phyloP scores from a whole-genome alignment of 345 rosid genomes.

The Moricandia moricandioides region DNA sequence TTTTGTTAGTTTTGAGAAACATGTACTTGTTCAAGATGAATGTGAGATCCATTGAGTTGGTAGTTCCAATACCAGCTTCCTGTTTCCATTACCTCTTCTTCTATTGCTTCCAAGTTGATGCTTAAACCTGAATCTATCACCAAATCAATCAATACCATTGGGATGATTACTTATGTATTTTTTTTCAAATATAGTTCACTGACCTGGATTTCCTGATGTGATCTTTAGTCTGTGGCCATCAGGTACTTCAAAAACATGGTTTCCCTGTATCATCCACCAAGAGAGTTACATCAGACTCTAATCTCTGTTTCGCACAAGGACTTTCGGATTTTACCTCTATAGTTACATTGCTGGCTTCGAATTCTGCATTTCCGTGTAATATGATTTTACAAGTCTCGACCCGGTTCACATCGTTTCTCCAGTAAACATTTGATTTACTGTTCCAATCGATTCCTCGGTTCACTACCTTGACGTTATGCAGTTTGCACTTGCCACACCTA shows the following conservation, averaged over 20 bases:
- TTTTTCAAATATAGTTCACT: too few species aligned
- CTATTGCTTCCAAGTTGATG: conserved; percentile 52
- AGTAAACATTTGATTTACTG: conserved; percentile 62
- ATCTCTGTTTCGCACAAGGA: not conserved
- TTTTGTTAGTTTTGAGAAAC: conserved; percentile 29
- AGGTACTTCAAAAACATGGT: conserved; percentile 85
- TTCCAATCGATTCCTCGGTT: conserved; percentile 87
- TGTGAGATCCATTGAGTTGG: conserved; percentile 53
- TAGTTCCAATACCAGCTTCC: conserved; percentile 96
- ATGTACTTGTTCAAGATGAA: conserved; percentile 58
- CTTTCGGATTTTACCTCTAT: conserved; percentile 50
- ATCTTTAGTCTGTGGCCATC: conserved; percentile 70
- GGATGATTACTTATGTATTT: too few species aligned
- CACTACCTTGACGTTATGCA: conserved; percentile 64
- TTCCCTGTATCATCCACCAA: conserved; percentile 51
- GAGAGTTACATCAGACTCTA: not conserved
- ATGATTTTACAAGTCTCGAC: conserved; percentile 63
- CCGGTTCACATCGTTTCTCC: conserved; percentile 78
- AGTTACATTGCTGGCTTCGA: conserved; percentile 73
- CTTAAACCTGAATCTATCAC: conserved; percentile 46
- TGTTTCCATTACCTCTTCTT: conserved; percentile 46
- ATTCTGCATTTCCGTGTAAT: conserved; percentile 88
- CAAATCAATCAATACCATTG: not conserved
- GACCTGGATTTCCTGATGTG: conserved; percentile 63
- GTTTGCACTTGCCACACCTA: conserved; percentile 87